phyloP scores from a whole-genome alignment of 805 yeast species.

The Starmera quercuum region DNA sequence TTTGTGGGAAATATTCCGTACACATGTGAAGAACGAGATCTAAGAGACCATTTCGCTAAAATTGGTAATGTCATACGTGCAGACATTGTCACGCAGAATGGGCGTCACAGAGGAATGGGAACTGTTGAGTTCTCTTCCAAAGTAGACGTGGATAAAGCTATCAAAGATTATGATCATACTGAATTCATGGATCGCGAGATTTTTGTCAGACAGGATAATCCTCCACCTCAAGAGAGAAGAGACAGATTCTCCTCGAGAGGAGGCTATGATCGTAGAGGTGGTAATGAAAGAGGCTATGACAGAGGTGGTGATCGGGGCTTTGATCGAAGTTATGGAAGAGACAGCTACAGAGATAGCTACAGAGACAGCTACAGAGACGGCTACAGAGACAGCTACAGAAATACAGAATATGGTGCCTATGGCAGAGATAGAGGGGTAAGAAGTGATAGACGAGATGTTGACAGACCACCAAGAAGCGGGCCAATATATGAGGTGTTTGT shows the following conservation, averaged over 20 bases:
- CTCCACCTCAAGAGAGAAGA: constrained; percentile 51
- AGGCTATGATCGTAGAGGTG: constrained; percentile 21
- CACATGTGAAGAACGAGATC: constrained; percentile 49
- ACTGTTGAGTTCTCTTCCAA: constrained; percentile 73
- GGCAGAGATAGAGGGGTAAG: no score
- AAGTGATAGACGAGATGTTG: constrained; percentile 13
- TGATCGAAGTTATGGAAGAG: constrained; percentile 2
- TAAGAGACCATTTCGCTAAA: constrained; percentile 50
- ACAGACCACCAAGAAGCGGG: constrained; percentile 19
- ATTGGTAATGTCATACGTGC: constrained; percentile 70
- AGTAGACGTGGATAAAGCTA: constrained; percentile 66
- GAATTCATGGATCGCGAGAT: constrained; percentile 67
- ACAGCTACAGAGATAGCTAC: neutral
- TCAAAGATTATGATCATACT: constrained; percentile 58
- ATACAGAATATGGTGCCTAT: constrained; percentile 9
- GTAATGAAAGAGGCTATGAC: constrained; percentile 7
- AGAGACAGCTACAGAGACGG: constrained; percentile 1
- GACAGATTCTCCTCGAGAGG: no score
- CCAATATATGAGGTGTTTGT: constrained; percentile 54
- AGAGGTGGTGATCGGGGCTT: constrained; percentile 13
- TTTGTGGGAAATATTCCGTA: constrained; percentile 73
- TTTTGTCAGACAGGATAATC: constrained; percentile 86
- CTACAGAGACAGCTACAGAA: constrained; percentile 3
- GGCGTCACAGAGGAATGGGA: constrained; percentile 84
- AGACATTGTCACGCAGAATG: constrained; percentile 71